Conservation (phyloP, 2,329 filamentous ascomycete species). For the Apiospora malaysiana region DNA sequence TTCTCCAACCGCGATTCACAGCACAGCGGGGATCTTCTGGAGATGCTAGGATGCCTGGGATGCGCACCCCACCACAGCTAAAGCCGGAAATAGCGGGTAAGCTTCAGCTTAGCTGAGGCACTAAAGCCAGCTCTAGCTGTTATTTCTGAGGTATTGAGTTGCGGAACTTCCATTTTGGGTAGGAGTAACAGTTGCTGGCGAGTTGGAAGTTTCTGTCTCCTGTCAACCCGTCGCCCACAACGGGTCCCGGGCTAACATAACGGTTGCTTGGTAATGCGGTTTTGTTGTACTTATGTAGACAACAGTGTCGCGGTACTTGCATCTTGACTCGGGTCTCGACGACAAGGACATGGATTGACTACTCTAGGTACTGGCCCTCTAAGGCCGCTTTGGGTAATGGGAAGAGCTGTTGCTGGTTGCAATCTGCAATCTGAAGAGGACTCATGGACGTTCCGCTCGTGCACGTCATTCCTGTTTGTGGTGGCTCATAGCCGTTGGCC, state of each 20-base stretch:
- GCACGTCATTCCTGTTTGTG: background rate
- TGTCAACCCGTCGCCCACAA: no score
- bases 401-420: background rate
- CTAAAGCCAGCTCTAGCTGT: background rate
- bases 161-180: slow-evolving; percentile 4
- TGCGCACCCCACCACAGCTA: background rate
- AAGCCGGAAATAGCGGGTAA: background rate
- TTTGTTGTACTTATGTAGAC: background rate
- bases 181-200: slow-evolving; percentile 20
- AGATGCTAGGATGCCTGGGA: background rate
- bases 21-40: background rate
- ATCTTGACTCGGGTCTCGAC: background rate
- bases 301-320: background rate
- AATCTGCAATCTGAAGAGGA: background rate
- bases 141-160: background rate
- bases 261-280: background rate
- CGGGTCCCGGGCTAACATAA: background rate
- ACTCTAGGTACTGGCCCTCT: background rate
- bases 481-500: background rate
- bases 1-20: slow-evolving; percentile 9
- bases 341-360: background rate
- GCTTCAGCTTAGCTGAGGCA: background rate
- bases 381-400: background rate
- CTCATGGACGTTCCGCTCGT: background rate
- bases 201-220: background rate